These are phyloP conservation scores for Ophiocordyceps robertsii DNA, from an alignment of 2,329 filamentous ascomycete species.

Conservation along the genomic window DNA sequence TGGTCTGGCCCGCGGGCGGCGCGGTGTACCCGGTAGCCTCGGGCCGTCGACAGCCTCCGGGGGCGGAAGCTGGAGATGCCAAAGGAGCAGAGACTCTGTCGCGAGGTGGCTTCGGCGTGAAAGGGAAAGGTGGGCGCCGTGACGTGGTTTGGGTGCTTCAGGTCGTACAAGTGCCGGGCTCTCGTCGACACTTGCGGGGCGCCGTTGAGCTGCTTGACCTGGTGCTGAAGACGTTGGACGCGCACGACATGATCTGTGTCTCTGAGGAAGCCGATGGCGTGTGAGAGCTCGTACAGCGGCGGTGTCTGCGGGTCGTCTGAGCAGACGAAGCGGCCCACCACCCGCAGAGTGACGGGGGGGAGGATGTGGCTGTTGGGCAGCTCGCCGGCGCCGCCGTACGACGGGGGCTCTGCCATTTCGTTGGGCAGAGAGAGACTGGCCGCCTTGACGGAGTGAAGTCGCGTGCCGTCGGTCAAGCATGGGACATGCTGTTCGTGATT, in stretches of 20 bases:
- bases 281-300: slow-evolving; percentile 22
- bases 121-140: slow-evolving; percentile 16
- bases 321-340: slow-evolving; percentile 21
- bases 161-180: slow-evolving; percentile 19
- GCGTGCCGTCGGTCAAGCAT: too few relatives aligned
- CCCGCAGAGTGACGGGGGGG: slow-evolving; percentile 17
- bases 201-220: slow-evolving; percentile 10
- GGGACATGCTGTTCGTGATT: too few relatives aligned
- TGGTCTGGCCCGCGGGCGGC: slow-evolving; percentile 11
- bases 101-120: slow-evolving; percentile 17
- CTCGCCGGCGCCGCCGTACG: slow-evolving; percentile 9
- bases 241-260: slow-evolving; percentile 17
- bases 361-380: slow-evolving; percentile 6
- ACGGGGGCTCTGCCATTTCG: slow-evolving; percentile 7
- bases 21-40: slow-evolving; percentile 16
- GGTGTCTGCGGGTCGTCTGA: slow-evolving; percentile 12
- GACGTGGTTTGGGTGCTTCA: slow-evolving; percentile 16
- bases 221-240: slow-evolving; percentile 17
- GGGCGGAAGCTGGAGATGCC: slow-evolving; percentile 14
- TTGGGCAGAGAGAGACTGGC: background rate
- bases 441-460: too few relatives aligned
- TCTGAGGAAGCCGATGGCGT: slow-evolving; percentile 17
- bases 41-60: slow-evolving; percentile 8
- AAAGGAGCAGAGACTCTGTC: slow-evolving; percentile 14
- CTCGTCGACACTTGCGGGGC: slow-evolving; percentile 12